Evolutionary conservation across 192 early-diverging fungal species (phyloP), one percentile per base, ranked within the genome.

Genomic region (Entophlyctis luteolus): DNA sequence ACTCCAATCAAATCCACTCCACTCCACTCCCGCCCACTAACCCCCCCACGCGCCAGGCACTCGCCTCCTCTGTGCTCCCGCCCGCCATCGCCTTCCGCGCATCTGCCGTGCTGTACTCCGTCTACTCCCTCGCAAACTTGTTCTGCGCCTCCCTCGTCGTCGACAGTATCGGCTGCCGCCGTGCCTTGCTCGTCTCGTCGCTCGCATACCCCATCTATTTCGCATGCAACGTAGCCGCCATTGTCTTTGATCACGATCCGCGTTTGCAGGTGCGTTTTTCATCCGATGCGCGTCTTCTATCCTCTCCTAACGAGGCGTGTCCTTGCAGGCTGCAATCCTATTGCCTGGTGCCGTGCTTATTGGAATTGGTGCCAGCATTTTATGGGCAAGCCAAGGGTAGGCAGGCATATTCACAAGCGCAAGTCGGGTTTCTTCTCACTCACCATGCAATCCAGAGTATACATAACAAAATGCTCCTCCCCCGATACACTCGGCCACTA

Each of bases 11-110:
- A n/a, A n/a, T n/a, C n/a, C n/a, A n/a, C n/a, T n/a, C n/a, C n/a
- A n/a, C n/a, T n/a, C n/a, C n/a, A n/a, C n/a, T n/a, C n/a, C n/a
- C 12, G 10, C 42, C 42, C 42, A 45, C 42, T 45, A n/a, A n/a
- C 12, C 42, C 10, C 42, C n/a, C 23, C 23, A 10, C 55, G 29
- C 23, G 10, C 6, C 58, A 70, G 58, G 14, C 57, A 8, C 34
- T 70, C 3, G 22, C 68, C 6, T 70, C 68, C 3, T 52, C 68
- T 14, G 55, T 56, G 4, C 32, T 70, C 3, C 68, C 68, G 8
- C 29, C 50, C 20, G 3, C 3, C 4, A 47, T 70, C 1, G 6
- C 68, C 2, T 70, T 62, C 36, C 22, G 4, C 12, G 33, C 57
- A 4, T 6, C 48, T 48, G 68, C 39, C 4, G 37, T 38, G 10